Evolutionary conservation across 352 stramenopile genomes (phyloP).

Genomic region (Blastocystis sp.): DNA sequence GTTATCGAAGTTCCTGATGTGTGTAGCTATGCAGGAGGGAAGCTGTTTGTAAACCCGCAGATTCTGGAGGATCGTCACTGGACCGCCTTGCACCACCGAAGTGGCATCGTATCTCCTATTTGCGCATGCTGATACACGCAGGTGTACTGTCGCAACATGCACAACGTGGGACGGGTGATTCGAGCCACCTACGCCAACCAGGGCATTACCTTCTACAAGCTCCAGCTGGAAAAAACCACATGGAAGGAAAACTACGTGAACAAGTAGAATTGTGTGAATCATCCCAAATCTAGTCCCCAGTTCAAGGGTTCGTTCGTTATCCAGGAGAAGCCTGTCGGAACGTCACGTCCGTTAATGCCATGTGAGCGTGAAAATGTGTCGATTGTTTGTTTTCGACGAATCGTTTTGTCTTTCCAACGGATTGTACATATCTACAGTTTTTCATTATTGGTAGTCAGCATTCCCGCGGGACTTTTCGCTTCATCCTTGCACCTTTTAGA

Average conservation of each 20-base stretch:
- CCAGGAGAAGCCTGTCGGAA: slow-evolving; percentile 3
- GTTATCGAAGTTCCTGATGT: background rate
- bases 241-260: slow-evolving; percentile 48
- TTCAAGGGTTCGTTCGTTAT: background rate
- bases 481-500: background rate
- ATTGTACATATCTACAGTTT: too few species aligned
- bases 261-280: background rate
- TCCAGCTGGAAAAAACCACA: slow-evolving; percentile 25
- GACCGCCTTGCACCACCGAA: background rate
- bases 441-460: background rate
- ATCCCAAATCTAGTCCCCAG: background rate
- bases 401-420: background rate
- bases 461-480: background rate
- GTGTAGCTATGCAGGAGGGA: slow-evolving; percentile 14
- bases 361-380: background rate
- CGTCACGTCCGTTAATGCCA: slow-evolving; percentile 22
- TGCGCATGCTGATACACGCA: background rate
- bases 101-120: background rate
- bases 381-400: background rate
- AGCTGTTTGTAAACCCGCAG: background rate
- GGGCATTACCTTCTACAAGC: slow-evolving; percentile 35
- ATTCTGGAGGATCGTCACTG: slow-evolving; percentile 21
- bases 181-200: slow-evolving; percentile 41
- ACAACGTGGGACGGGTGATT: slow-evolving; percentile 33
- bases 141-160: slow-evolving; percentile 40